Evolutionary conservation across 192 early-diverging fungal genomes (phyloP), one percentile per base, ranked within the genome.

Genomic region (Lunasporangiospora selenospora): DNA sequence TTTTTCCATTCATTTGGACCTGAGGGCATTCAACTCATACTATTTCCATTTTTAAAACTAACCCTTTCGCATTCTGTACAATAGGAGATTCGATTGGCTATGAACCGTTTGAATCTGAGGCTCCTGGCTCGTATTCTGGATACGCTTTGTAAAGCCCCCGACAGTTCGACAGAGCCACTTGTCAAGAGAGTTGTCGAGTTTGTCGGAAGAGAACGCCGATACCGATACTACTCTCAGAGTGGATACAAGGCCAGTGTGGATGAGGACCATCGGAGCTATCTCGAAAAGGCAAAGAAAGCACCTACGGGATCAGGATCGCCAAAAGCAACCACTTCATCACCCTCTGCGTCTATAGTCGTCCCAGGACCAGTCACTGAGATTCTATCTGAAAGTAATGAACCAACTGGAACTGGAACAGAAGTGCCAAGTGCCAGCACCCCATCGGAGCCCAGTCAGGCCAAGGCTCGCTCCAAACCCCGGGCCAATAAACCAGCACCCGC

Each of bases 151-250:
- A 24, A 63, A 57, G 18, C 56, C 29, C 4, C 38, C n/a, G 21
- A 71, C 32, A 26, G 45, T 32, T 10, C 55, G 24, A 32, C 45
- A 23, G 38, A 75, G 30, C 61, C 76, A 29, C 36, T 65, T 10
- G 48, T 87, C 8, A 67, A 77, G 3, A 53, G 81, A 9, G 71
- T 76, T 11, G 67, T 76, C 16, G 89, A 90, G 61, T 88, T 88
- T 76, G 78, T 81, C 4, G 89, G 89, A 12, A 66, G 86, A 15
- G 84, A 87, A 50, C 59, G 84, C 6, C 81, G 83, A 12, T 89
- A 89, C 55, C 82, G 88, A 19, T 90, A 90, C 62, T 88, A 70
- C 40, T 75, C 85, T 1, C 44, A 67, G 4, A 64, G 76, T 12
- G 65, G 56, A 4, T 79, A 54, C 54, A 64, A 60, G 32, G 48